These are phyloP conservation scores for Chalciporus chontae DNA, from an alignment of 768 basidiomycete genomes.

Conservation along the genomic window DNA sequence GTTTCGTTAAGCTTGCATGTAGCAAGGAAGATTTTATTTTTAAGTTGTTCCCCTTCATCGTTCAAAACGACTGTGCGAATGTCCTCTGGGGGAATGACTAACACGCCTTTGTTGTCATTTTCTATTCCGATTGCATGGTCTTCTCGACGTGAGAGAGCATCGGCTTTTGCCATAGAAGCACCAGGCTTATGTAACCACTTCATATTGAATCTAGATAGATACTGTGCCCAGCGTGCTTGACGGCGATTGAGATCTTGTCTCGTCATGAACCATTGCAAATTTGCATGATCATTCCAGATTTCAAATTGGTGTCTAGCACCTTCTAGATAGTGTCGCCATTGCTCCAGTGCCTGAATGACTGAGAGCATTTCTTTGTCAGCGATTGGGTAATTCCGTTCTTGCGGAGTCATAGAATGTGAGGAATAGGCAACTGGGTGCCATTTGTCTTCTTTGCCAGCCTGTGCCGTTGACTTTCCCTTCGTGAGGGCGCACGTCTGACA, in stretches of 20 bases:
- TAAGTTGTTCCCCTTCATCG: no score
- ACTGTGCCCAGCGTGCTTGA: constrained; percentile 29
- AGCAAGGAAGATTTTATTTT: no score
- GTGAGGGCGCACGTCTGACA: no score
- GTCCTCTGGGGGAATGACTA: neutral
- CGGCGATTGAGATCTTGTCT: constrained; percentile 36
- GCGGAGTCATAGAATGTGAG: neutral
- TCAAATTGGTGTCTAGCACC: neutral
- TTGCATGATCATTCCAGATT: constrained; percentile 36
- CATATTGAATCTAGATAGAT: neutral
- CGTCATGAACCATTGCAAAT: constrained; percentile 40
- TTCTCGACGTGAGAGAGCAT: neutral
- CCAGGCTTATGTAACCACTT: neutral
- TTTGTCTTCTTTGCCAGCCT: no score
- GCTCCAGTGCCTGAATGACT: neutral
- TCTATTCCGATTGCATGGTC: neutral
- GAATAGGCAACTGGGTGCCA: neutral
- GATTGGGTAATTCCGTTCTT: constrained; percentile 5
- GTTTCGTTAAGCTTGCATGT: no score
- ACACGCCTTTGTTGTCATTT: neutral
- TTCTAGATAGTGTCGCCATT: constrained; percentile 6
- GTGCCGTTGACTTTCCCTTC: no score
- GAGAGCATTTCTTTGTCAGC: neutral
- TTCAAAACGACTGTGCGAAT: no score
- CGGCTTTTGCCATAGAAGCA: neutral